Conservation (phyloP, 306 rosid species). For the Rosa lucieae region DNA sequence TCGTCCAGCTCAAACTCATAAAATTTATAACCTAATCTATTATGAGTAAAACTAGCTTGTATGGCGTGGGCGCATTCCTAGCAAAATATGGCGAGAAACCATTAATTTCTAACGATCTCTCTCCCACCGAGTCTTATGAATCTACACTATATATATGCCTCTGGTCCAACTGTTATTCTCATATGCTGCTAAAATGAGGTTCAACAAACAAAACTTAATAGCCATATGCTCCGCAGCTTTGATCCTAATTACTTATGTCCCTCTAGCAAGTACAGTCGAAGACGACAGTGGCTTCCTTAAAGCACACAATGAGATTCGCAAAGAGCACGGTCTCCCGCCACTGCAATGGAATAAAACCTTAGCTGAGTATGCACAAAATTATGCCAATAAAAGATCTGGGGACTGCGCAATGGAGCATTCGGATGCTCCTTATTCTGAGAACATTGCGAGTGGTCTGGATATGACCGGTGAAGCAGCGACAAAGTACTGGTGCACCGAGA, state of each 20-base stretch:
- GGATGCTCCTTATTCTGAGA: slow-evolving; percentile 43
- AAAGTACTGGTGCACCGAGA: slow-evolving; percentile 51
- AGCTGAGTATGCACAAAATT: slow-evolving; percentile 40
- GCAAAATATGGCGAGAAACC: no score
- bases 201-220: not conserved
- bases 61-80: no score
- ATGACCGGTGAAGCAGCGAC: slow-evolving; percentile 39
- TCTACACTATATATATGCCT: no score
- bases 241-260: not conserved
- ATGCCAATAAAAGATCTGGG: slow-evolving; percentile 25
- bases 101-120: no score
- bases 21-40: no score
- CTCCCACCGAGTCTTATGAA: no score
- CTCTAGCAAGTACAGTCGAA: no score
- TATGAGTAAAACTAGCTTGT: no score
- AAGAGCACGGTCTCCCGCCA: not conserved
- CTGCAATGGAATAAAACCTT: slow-evolving; percentile 23
- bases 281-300: no score
- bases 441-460: slow-evolving; percentile 37
- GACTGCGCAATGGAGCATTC: slow-evolving; percentile 60
- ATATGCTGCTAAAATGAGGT: not conserved
- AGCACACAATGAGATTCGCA: not conserved
- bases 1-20: no score
- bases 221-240: not conserved
- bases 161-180: not conserved